Percentiles rank a stretch among this genome's conserved stretches.
These are phyloP conservation scores for Scheffersomyces illinoinensis DNA, from an alignment of 1,139 yeast genomes.

Conservation along the genomic window DNA sequence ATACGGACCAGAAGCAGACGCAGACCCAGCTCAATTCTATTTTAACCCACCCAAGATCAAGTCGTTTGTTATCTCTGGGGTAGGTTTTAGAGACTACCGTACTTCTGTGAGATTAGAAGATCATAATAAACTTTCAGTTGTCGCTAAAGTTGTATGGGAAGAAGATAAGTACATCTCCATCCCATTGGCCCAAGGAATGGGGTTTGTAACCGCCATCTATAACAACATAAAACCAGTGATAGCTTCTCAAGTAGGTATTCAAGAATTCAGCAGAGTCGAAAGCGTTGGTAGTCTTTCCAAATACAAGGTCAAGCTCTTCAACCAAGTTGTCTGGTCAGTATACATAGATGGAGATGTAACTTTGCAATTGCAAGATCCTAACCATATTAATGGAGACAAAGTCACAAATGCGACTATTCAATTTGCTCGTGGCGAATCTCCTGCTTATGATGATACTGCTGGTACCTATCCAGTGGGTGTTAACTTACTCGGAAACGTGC, in stretches of 20 bases:
- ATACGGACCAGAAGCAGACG: conserved; percentile 43
- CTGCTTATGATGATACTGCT: conserved; percentile 55
- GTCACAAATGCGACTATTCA: conserved; percentile 39
- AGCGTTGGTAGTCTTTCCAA: conserved; percentile 20
- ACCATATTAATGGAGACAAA: conserved; percentile 48
- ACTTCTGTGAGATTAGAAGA: conserved; percentile 24
- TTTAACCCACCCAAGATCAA: conserved; percentile 50
- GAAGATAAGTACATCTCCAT: conserved; percentile 22
- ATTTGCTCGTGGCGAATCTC: conserved; percentile 44
- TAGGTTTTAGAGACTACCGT: conserved; percentile 21
- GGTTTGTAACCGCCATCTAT: conserved; percentile 65
- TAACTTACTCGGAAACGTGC: conserved; percentile 24
- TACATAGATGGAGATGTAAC: conserved; percentile 38
- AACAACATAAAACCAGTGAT: conserved; percentile 54
- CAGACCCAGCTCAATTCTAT: conserved; percentile 42
- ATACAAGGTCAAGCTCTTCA: conserved; percentile 36
- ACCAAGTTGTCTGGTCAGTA: conserved; percentile 44
- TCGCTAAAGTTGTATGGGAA: conserved; percentile 21
- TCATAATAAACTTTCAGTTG: conserved; percentile 38
- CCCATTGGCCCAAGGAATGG: conserved; percentile 63
- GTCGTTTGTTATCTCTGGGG: conserved; percentile 41
- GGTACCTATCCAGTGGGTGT: conserved; percentile 35
- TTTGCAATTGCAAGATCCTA: conserved; percentile 49
- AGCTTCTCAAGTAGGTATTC: conserved; percentile 65
- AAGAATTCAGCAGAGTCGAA: conserved; percentile 33